phyloP scores from a whole-genome alignment of 345 rosid genomes.

The Garcia nutans region DNA sequence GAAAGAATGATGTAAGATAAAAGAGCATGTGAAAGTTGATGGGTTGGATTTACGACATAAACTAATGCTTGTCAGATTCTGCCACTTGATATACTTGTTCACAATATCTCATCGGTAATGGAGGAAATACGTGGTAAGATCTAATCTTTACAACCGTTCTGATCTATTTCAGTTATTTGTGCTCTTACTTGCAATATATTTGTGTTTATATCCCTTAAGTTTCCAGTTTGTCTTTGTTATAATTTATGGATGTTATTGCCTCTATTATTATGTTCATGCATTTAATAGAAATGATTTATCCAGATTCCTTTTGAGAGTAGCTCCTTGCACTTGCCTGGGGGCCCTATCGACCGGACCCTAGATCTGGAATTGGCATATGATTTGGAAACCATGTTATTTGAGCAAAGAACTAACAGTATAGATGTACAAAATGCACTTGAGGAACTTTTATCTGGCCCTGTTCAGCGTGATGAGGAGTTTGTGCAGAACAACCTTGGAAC shows the following conservation, averaged over 20 bases:
- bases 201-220: neutral
- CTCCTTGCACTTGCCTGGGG: conserved; percentile 28
- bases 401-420: conserved; percentile 40
- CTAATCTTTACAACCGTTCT: too few relatives aligned
- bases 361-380: conserved; percentile 49
- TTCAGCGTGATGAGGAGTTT: conserved; percentile 39
- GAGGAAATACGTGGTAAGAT: too few relatives aligned
- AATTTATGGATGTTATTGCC: conserved; percentile 1
- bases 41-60: too few relatives aligned
- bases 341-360: conserved; percentile 39
- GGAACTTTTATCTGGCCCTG: conserved; percentile 34
- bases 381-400: conserved; percentile 41
- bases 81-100: too few relatives aligned
- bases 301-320: conserved; percentile 45
- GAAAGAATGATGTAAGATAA: too few relatives aligned
- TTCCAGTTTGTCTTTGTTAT: neutral
- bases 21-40: too few relatives aligned
- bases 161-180: too few relatives aligned
- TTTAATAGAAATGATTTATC: conserved; percentile 23
- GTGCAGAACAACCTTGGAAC: conserved; percentile 30
- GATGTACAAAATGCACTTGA: conserved; percentile 32
- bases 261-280: conserved; percentile 11
- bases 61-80: too few relatives aligned
- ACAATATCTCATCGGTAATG: too few relatives aligned
- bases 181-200: neutral